Base-by-base conservation (phyloP, 805 yeast genomes). In the Monosporozyma solicola region DNA sequence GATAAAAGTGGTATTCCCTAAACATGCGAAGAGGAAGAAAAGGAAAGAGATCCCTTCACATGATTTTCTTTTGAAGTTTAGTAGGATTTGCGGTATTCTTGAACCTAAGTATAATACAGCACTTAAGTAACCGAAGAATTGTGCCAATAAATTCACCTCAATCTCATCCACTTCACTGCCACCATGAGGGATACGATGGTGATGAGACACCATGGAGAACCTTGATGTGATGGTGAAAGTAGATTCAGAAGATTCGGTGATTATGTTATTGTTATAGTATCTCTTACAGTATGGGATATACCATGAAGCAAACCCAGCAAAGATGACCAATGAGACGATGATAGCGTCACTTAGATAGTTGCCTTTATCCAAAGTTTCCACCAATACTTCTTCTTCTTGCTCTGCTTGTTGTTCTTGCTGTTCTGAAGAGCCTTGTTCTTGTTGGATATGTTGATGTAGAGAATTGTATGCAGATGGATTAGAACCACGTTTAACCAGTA, bases 41-140 rank as follows among this genome's bases (percentile, higher is more conserved):
- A 92, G 76, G 64, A 94, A 88, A 10, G 96, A 88, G 49, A 92
- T 87, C 25, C 98, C 98, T 56, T 94, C 98, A 66, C 97, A 90
- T 1, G 95, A 85, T 70, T 90, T 91, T 64, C 97, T 79, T 66
- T 84, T 76, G 64, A 77, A 88, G 70, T 94, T 94, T 55, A 92
- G 76, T 54, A 88, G 67, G 51, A 94, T 88, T 71, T 94, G 99
- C 1, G 99, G 99, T 31, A 94, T 71, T 61, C 99, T 76, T 16
- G 98, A 91, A 2, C 96, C 96, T 55, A 92, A 71, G 62, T 87
- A 87, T 43, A 87, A 72, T 1, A 73, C 65, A 7, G 95, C 94
- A 72, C 91, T 84, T 50, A 80, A 62, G 74, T 83, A 82, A 39
- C 99, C 99, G 68, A 90, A 89, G 44, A 81, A 67, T 70, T 92